Evolutionary conservation across 2,329 filamentous ascomycete genomes (phyloP).

Genomic region (Colletotrichum destructivum): DNA sequence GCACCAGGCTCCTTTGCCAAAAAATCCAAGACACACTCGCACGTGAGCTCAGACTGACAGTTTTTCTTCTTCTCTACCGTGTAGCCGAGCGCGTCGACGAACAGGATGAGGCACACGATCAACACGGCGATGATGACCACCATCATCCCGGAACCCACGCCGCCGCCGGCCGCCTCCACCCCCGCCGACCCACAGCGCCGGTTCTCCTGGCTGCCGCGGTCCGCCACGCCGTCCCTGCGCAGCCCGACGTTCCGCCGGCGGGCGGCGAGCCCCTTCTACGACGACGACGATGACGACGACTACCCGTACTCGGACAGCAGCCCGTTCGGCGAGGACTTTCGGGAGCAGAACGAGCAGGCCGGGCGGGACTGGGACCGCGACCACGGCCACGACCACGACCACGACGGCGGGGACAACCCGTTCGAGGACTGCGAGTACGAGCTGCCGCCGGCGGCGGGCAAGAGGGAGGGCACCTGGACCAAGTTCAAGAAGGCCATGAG

Average conservation of each 20-base stretch:
- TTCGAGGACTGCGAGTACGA: slow-evolving; percentile 40
- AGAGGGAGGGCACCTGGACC: slow-evolving; percentile 33
- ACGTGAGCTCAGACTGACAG: neutral
- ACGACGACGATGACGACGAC: slow-evolving; percentile 35
- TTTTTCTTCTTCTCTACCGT: neutral
- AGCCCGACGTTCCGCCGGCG: slow-evolving; percentile 36
- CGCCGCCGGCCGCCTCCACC: neutral
- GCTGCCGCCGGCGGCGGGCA: slow-evolving; percentile 14
- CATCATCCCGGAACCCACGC: slow-evolving; percentile 36
- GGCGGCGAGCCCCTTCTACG: slow-evolving; percentile 30
- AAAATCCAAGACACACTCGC: neutral
- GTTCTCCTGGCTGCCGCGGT: slow-evolving; percentile 36
- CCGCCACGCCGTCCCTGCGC: slow-evolving; percentile 30
- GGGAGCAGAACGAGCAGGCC: slow-evolving; percentile 25
- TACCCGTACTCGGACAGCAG: slow-evolving; percentile 34
- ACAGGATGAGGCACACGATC: slow-evolving; percentile 27
- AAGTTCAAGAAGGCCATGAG: slow-evolving; percentile 41
- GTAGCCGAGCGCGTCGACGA: slow-evolving; percentile 8
- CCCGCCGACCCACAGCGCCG: slow-evolving; percentile 15
- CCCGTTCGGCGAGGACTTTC: slow-evolving; percentile 35
- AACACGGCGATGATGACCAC: slow-evolving; percentile 37
- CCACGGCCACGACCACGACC: neutral
- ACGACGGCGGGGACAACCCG: slow-evolving; percentile 13
- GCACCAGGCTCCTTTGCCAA: neutral
- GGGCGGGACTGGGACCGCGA: slow-evolving; percentile 11